These are phyloP conservation scores for Niebla homalea DNA, from an alignment of 495 filamentous ascomycete genomes.

Conservation along the genomic window DNA sequence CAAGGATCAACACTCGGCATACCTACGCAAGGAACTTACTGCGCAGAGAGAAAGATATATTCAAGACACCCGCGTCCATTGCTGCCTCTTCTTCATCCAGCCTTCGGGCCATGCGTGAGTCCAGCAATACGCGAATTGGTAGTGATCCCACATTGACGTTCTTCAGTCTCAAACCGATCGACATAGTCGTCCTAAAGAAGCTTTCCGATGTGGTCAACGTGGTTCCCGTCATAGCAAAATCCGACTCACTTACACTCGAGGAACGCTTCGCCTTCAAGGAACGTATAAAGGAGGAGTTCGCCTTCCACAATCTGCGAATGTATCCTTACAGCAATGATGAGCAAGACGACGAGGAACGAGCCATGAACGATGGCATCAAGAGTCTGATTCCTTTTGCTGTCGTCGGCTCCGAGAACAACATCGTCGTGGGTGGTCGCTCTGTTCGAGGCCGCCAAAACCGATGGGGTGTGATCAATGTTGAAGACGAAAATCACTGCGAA, in stretches of 20 bases:
- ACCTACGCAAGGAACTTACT: constrained; percentile 98
- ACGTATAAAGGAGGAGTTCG: constrained; percentile 97
- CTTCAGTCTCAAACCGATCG: constrained; percentile 76
- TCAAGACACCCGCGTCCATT: constrained; percentile 97
- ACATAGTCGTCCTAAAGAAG: constrained; percentile 98
- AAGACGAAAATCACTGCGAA: constrained; percentile 99
- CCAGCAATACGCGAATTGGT: background rate
- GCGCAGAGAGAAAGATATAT: constrained; percentile 98
- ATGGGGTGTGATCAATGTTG: constrained; percentile 99
- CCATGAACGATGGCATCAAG: constrained; percentile 90
- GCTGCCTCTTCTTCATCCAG: constrained; percentile 99
- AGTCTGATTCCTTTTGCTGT: constrained; percentile 95
- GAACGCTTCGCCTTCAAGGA: constrained; percentile 95
- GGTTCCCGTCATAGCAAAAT: constrained; percentile 96
- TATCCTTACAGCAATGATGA: constrained; percentile 99
- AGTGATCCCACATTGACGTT: constrained; percentile 5
- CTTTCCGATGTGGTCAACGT: constrained; percentile 98
- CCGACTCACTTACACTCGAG: constrained; percentile 90
- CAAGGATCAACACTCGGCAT: constrained; percentile 99
- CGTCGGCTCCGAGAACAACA: constrained; percentile 93
- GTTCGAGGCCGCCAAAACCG: constrained; percentile 96
- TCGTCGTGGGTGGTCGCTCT: constrained; percentile 93
- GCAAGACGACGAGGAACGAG: constrained; percentile 91
- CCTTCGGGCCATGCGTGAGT: constrained; percentile 85
- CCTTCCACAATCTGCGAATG: constrained; percentile 99